Evolutionary conservation across 2,329 filamentous ascomycete genomes (phyloP), one percentile per base, ranked within the genome.

Genomic region (Lasiodiplodia sp.): DNA sequence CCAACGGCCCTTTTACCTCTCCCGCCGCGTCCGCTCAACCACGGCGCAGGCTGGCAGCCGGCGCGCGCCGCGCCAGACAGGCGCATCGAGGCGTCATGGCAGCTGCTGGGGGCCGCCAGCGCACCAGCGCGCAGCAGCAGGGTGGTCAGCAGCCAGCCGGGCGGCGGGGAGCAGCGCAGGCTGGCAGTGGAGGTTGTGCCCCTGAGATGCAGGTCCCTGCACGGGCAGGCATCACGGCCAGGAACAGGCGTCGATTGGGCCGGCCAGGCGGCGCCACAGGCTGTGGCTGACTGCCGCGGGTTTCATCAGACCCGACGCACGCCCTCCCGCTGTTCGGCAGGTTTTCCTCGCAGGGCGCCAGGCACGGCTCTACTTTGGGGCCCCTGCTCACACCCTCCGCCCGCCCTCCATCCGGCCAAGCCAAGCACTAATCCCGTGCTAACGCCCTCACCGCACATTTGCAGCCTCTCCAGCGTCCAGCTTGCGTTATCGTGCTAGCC

Each of bases 401-500:
- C 60, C 47, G 60, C 58, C 58, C 58, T 51, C 58, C 18, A 63
- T 28, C 23, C 57, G 57, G 57, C 55, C 55, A 4, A 38, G 55
- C 57, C 38, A 60, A 38, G 58, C 60, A 34, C 60, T 64, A 64
- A 52, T 64, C 60, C 60, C 60, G 60, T 64, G 58, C 58, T 63
- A 63, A 44, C 58, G 40, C 58, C 47, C 47, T 64, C 60, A 64
- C 60, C 60, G 60, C 60, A 64, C 60, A 64, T 64, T 64, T 34
- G 60, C 60, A 52, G 44, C 40, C 49, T 64, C 31, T 53, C 47
- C 31, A 64, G 60, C 60, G 18, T 38, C 31, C 47, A 52, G 60
- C 60, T 66, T 66, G 63, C 63, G 63, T 66, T 66, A 66, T 66
- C 63, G 44, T 66, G 63, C 63, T 66, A 66, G 63, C 63, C 63